Base-by-base conservation (phyloP, 768 basidiomycete species). In the Pleurotus sapidus region DNA sequence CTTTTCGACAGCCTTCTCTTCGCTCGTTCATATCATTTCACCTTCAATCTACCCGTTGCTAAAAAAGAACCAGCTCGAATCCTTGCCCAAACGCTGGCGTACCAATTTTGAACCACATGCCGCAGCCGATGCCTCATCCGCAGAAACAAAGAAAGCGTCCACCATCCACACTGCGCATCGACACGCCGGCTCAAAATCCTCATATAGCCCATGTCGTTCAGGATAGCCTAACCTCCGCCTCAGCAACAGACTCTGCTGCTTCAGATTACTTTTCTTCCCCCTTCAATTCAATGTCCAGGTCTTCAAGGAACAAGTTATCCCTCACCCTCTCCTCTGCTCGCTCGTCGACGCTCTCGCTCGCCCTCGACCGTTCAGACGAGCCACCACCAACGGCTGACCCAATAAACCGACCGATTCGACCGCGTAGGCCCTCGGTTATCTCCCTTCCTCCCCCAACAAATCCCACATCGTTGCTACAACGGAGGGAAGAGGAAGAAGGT, bases 391-490 rank as follows among this genome's bases (percentile, higher is more conserved):
- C 66, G 58, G 67, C 60, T 63, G 67, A 38, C 70, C 67, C 39
- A 68, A 61, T 37, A 71, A 73, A 30, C 63, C 64, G 5, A 60
- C 68, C 45, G 20, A 64, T 73, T 37, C 75, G 80, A 38, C 78
- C 76, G 0, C 81, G 89, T 39, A 80, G 91, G n/a, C 82, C 84
- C 0, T 91, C 89, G 42, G 74, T 87, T 58, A 76, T 87, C 49
- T 93, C 91, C 9, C 83, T 91, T 24, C 88, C 87, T 18, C 61
- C 78, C 38, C 68, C 77, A n/a, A 78, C 79, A 39, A 75, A 78
- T 46, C 68, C 74, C n/a, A 72, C 78, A 20, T 73, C 86, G 18
- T 74, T 81, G 46, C 66, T 86, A 20, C 81, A 84, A 60, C 83
- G 86, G 65, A 86, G 79, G 61, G 88, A 84, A 58, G 88, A 88